These are phyloP conservation scores for Tuctoria greenei DNA, from an alignment of 176 grass and related monocot species.

Conservation along the genomic window DNA sequence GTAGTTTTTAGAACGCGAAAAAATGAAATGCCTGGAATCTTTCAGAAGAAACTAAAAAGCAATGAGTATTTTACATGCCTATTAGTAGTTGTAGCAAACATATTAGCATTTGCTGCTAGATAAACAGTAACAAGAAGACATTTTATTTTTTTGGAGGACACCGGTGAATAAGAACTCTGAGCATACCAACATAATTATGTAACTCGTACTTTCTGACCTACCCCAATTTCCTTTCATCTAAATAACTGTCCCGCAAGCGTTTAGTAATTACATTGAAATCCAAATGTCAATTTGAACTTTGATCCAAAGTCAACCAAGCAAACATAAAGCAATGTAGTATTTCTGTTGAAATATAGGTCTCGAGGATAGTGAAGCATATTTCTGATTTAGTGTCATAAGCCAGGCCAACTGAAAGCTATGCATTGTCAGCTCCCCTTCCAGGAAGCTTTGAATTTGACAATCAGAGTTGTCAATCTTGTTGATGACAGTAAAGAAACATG, in stretches of 20 bases:
- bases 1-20: background rate
- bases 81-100: background rate
- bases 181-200: background rate
- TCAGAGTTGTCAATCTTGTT: slow-evolving; percentile 1
- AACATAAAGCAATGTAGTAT: background rate
- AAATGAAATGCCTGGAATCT: background rate
- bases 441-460: background rate
- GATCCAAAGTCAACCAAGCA: slow-evolving; percentile 2
- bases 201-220: background rate
- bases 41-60: background rate
- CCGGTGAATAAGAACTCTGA: background rate
- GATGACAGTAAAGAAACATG: background rate
- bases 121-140: background rate
- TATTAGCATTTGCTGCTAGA: background rate
- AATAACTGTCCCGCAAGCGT: background rate
- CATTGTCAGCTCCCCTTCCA: background rate
- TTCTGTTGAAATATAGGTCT: slow-evolving; percentile 6
- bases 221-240: background rate
- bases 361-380: slow-evolving; percentile 7
- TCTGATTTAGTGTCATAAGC: background rate
- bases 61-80: background rate
- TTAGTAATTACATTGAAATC: background rate
- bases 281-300: slow-evolving; percentile 5
- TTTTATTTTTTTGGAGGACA: background rate
- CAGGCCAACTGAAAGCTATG: background rate